Percentiles rank a stretch among this genome's conserved stretches.
These are phyloP conservation scores for Isabelozyma rhagii DNA, from an alignment of 805 yeast species.

Conservation along the genomic window DNA sequence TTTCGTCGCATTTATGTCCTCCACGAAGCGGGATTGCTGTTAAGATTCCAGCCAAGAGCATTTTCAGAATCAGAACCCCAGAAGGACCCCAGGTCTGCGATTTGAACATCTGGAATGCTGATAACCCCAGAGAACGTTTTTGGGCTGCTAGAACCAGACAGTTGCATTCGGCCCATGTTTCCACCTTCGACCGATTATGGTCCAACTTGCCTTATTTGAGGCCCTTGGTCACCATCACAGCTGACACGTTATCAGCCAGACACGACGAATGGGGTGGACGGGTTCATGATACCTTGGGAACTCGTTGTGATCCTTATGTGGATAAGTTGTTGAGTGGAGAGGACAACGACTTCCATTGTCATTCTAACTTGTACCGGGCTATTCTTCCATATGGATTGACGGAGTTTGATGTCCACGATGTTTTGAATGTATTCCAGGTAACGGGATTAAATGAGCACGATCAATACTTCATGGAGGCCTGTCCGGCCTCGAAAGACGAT, in stretches of 20 bases:
- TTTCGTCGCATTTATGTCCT: constrained; percentile 42
- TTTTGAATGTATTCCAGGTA: constrained; percentile 65
- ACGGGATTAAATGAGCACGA: constrained; percentile 65
- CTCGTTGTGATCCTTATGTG: constrained; percentile 68
- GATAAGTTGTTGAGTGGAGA: constrained; percentile 62
- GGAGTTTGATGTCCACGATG: constrained; percentile 68
- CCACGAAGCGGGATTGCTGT: constrained; percentile 61
- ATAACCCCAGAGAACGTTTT: constrained; percentile 60
- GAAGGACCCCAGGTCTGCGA: constrained; percentile 74
- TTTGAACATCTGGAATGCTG: constrained; percentile 59
- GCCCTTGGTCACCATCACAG: constrained; percentile 62
- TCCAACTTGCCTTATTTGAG: constrained; percentile 63
- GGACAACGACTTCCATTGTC: constrained; percentile 66
- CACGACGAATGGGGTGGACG: constrained; percentile 66
- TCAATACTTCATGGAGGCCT: constrained; percentile 68
- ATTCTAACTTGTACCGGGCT: constrained; percentile 59
- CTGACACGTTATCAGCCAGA: constrained; percentile 53
- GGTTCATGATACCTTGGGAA: constrained; percentile 63
- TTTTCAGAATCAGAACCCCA: constrained; percentile 59
- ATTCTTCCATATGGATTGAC: constrained; percentile 58
- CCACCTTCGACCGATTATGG: constrained; percentile 61
- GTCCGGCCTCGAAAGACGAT: constrained; percentile 58
- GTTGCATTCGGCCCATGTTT: constrained; percentile 60
- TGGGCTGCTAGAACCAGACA: constrained; percentile 74
- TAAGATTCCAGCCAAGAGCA: constrained; percentile 58